These are phyloP conservation scores for Halteria grandinella DNA, from an alignment of 73 alveolate species.

Conservation along the genomic window DNA sequence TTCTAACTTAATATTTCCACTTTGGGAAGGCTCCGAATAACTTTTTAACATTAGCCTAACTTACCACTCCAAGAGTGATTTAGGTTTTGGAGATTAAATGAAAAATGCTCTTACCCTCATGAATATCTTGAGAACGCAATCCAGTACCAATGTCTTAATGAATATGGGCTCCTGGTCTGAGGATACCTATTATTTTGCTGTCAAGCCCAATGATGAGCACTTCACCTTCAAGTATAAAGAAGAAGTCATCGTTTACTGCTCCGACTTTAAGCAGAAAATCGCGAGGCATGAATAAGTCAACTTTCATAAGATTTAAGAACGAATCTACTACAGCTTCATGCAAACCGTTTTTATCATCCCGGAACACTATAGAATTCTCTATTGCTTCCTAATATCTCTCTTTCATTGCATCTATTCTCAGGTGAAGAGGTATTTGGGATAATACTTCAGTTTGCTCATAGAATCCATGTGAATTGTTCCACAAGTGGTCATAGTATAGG, in stretches of 20 bases:
- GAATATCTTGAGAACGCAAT: slow-evolving; percentile 3
- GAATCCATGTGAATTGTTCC: slow-evolving; percentile 60
- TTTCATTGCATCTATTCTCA: slow-evolving; percentile 42
- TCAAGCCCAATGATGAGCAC: slow-evolving; percentile 57
- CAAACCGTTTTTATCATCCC: not conserved
- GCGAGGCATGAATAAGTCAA: slow-evolving; percentile 48
- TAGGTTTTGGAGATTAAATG: slow-evolving; percentile 59
- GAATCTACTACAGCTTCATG: slow-evolving; percentile 55
- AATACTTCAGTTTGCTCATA: slow-evolving; percentile 33
- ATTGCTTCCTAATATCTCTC: slow-evolving; percentile 60
- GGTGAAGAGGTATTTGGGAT: slow-evolving; percentile 26
- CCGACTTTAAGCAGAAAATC: slow-evolving; percentile 69
- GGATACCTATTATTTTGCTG: slow-evolving; percentile 37
- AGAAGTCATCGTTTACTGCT: slow-evolving; percentile 44
- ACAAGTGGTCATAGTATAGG: slow-evolving; percentile 60
- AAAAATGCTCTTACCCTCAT: slow-evolving; percentile 55
- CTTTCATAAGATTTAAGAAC: slow-evolving; percentile 38
- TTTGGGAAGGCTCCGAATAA: slow-evolving; percentile 70
- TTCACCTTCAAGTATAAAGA: slow-evolving; percentile 71
- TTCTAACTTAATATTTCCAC: slow-evolving; percentile 31
- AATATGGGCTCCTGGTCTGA: slow-evolving; percentile 66
- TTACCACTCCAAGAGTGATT: slow-evolving; percentile 55
- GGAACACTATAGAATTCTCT: slow-evolving; percentile 46
- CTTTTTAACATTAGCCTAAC: slow-evolving; percentile 21
- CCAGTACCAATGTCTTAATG: slow-evolving; percentile 46